Percentiles rank a stretch among this genome's conserved stretches.
Conservation (phyloP, 2,329 filamentous ascomycete genomes). For the Neurospora sp. region DNA sequence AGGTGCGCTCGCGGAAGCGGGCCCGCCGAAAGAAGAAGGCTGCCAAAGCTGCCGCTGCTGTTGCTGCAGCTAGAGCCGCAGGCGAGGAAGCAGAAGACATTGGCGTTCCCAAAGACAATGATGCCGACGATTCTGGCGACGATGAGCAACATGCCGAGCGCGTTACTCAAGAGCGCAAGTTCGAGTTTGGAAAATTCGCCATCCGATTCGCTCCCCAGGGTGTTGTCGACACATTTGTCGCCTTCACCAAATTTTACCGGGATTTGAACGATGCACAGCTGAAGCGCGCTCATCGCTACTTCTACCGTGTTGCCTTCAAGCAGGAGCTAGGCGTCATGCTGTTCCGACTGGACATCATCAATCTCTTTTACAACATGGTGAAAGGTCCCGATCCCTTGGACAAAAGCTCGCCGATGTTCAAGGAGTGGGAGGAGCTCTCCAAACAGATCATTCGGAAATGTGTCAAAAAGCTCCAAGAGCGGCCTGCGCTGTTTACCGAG, state of each 20-base stretch:
- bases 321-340: slow-evolving; percentile 82
- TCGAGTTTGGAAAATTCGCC: slow-evolving; percentile 81
- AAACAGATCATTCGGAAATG: slow-evolving; percentile 76
- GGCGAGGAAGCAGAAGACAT: slow-evolving; percentile 62
- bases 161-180: slow-evolving; percentile 74
- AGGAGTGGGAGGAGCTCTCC: slow-evolving; percentile 85
- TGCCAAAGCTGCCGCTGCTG: slow-evolving; percentile 29
- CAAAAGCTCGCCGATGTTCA: slow-evolving; percentile 54
- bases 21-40: slow-evolving; percentile 64
- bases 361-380: slow-evolving; percentile 81
- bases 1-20: slow-evolving; percentile 73
- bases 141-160: slow-evolving; percentile 62
- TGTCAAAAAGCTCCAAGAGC: slow-evolving; percentile 73
- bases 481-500: slow-evolving; percentile 79
- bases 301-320: slow-evolving; percentile 91
- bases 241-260: slow-evolving; percentile 67
- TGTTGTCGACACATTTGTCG: slow-evolving; percentile 80
- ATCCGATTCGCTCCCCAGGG: slow-evolving; percentile 72
- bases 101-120: slow-evolving; percentile 25
- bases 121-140: slow-evolving; percentile 59
- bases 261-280: slow-evolving; percentile 73
- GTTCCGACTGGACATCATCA: slow-evolving; percentile 83
- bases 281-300: slow-evolving; percentile 86
- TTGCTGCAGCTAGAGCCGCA: slow-evolving; percentile 32
- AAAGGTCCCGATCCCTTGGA: slow-evolving; percentile 76